Evolutionary conservation across 129 eudicot genomes (phyloP), one percentile per base, ranked within the genome.

Genomic region (Tagetes patula): DNA sequence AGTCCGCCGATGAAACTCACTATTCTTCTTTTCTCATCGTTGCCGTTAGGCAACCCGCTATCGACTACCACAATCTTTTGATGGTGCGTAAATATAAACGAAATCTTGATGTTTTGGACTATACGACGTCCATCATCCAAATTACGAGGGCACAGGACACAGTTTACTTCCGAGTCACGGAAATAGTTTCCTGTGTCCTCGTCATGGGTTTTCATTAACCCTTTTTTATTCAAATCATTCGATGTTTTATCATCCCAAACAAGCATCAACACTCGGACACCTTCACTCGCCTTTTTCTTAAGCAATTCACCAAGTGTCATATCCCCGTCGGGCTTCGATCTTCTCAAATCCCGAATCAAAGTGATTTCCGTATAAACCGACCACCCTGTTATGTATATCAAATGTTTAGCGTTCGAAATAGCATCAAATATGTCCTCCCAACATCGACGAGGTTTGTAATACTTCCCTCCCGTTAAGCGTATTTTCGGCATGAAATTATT

Each of bases 211-310:
- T 82, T 87, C 98, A 93, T 87, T 63, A 89, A 69, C 38, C 98
- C 98, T 3, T 89, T 92, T 61, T 85, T 42, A 81, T 82, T 84
- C 46, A 93, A 54, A 49, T 71, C 64, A 0, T 85, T 83, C 0
- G 98, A 93, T 70, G 98, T 93, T 12, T 90, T 70, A 47, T 92
- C 98, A 64, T 92, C 95, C 98, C 96, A 92, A 69, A 92, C 98
- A 5, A 93, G 88, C 90, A 93, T 85, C 8, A 93, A 43, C 40
- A 93, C 96, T 42, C 89, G 84, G 4, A 93, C 98, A 14, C 98
- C 98, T 77, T 93, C 95, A n/a, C 55, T 77, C 0, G 98, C 96
- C 76, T 85, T 85, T 76, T 85, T 89, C 87, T 87, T 89, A 8
- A 93, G 95, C 0, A 93, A 72, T 43, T 93, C 96, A 0, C 96